Evolutionary conservation across 169 alveolate genomes (phyloP), one percentile per base, ranked within the genome.

Genomic region (Plasmodium adleri): DNA sequence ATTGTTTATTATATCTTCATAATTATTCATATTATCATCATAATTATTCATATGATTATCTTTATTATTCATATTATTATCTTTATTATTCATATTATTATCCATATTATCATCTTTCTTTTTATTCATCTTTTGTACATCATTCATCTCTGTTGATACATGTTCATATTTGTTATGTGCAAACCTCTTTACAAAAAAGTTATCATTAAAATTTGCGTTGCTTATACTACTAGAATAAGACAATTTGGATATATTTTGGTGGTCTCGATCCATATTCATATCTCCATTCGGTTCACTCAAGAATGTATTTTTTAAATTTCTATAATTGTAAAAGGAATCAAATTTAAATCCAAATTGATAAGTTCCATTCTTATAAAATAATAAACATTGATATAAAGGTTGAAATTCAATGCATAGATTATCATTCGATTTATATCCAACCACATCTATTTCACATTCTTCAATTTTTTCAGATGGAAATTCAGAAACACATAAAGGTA

Each of bases 341-440:
- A 96, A 96, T 71, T 94, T 92, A 73, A 96, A 93, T 12, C 94
- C 96, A 88, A 96, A 94, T 72, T 86, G 73, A 58, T 90, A 93
- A 20, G 71, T 54, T 62, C 80, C 93, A 87, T 96, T 95, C 71
- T 89, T 88, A 52, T 91, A 90, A 91, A 96, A 96, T 22, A 93
- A 91, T 47, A 96, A 88, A 8, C 96, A 90, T 45, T 95, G 96
- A 12, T 75, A 90, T 9, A 90, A 91, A 3, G 98, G 98, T 15
- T 92, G 94, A 74, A 96, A 96, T 71, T 94, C 97, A 0, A 96
- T 64, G 15, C 95, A 78, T 17, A 96, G 92, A 45, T 26, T 54
- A 72, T 95, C 97, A 60, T 83, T 58, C 45, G 92, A 62, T 50
- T 80, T 73, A 80, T 83, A 95, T 20, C 54, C 72, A 6, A 28